Percentiles rank a stretch among this genome's conserved stretches.
These are phyloP conservation scores for Phytophthora cryptogea DNA, from an alignment of 352 stramenopile species.

Conservation along the genomic window DNA sequence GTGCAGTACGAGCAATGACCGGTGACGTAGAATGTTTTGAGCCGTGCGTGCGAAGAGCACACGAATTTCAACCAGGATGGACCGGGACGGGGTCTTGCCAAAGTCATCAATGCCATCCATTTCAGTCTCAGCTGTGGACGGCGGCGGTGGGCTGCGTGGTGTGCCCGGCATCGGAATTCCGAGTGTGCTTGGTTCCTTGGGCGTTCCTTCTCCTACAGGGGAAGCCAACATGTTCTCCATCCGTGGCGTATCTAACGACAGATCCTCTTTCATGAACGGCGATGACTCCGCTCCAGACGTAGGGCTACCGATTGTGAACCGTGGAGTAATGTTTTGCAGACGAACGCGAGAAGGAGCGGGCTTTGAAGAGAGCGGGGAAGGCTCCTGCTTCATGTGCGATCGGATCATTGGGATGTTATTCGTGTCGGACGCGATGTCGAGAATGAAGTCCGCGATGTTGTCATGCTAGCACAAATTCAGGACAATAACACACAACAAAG, in stretches of 20 bases:
- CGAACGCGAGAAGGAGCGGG: slow-evolving; percentile 6
- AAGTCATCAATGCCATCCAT: slow-evolving; percentile 7
- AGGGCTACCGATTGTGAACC: slow-evolving; percentile 42
- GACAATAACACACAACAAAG: slow-evolving; percentile 4
- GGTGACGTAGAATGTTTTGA: slow-evolving; percentile 77
- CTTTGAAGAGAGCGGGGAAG: slow-evolving; percentile 19
- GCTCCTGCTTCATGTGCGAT: slow-evolving; percentile 45
- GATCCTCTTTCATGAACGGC: slow-evolving; percentile 61
- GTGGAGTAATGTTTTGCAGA: slow-evolving; percentile 22
- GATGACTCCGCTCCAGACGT: slow-evolving; percentile 43
- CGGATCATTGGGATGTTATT: slow-evolving; percentile 60
- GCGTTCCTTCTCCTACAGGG: slow-evolving; percentile 14
- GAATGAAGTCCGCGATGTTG: slow-evolving; percentile 76
- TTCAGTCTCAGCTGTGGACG: slow-evolving; percentile 4
- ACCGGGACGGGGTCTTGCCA: slow-evolving; percentile 35
- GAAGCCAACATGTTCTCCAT: slow-evolving; percentile 43
- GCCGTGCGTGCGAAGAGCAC: slow-evolving; percentile 73
- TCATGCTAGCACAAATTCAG: slow-evolving; percentile 42
- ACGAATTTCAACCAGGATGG: slow-evolving; percentile 60
- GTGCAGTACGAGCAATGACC: slow-evolving; percentile 70
- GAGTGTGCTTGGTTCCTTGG: slow-evolving; percentile 19
- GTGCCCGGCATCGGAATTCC: slow-evolving; percentile 26
- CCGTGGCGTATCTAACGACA: slow-evolving; percentile 49
- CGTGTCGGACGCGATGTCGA: slow-evolving; percentile 63
- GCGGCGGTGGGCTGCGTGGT: slow-evolving; percentile 31